These are phyloP conservation scores for Apiotrichum mycotoxinovorans DNA, from an alignment of 1,284 basidiomycete species.

Conservation along the genomic window DNA sequence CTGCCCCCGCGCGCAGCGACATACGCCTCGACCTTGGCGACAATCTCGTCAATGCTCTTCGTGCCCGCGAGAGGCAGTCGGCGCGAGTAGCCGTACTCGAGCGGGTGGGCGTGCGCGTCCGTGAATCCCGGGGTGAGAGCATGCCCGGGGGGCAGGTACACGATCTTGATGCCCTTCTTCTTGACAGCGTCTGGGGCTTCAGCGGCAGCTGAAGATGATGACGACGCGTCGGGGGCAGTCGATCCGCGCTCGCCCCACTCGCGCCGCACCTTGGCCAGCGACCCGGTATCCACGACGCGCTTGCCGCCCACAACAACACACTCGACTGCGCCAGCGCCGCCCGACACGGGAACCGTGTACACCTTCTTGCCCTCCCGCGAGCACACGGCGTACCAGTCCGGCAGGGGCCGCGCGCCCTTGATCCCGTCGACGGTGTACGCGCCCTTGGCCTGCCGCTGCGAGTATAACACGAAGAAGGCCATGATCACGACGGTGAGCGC, in stretches of 20 bases:
- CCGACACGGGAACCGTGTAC: slow-evolving; percentile 32
- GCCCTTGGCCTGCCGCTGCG: slow-evolving; percentile 15
- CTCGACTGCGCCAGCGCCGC: slow-evolving; percentile 52
- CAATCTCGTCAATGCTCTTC: slow-evolving; percentile 59
- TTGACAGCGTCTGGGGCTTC: slow-evolving; percentile 22
- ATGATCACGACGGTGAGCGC: slow-evolving; percentile 39
- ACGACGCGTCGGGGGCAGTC: not conserved
- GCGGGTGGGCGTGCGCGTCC: slow-evolving; percentile 66
- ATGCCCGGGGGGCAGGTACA: slow-evolving; percentile 37
- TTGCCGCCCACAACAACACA: slow-evolving; percentile 65
- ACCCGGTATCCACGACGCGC: slow-evolving; percentile 59
- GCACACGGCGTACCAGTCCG: slow-evolving; percentile 37
- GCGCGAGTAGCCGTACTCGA: slow-evolving; percentile 52
- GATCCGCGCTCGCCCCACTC: slow-evolving; percentile 42
- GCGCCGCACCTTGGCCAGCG: slow-evolving; percentile 52
- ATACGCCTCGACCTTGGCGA: slow-evolving; percentile 62
- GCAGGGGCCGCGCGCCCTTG: slow-evolving; percentile 15
- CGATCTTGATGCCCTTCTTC: slow-evolving; percentile 35
- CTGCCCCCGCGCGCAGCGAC: slow-evolving; percentile 52
- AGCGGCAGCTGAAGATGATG: slow-evolving; percentile 20
- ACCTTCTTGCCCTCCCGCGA: slow-evolving; percentile 31
- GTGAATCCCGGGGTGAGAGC: slow-evolving; percentile 46
- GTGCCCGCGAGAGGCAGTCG: slow-evolving; percentile 63
- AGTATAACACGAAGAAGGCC: slow-evolving; percentile 35
- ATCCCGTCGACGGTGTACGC: slow-evolving; percentile 11